Evolutionary conservation across 1,284 basidiomycete species (phyloP), one percentile per base, ranked within the genome.

Genomic region (Puccinia novopanici): DNA sequence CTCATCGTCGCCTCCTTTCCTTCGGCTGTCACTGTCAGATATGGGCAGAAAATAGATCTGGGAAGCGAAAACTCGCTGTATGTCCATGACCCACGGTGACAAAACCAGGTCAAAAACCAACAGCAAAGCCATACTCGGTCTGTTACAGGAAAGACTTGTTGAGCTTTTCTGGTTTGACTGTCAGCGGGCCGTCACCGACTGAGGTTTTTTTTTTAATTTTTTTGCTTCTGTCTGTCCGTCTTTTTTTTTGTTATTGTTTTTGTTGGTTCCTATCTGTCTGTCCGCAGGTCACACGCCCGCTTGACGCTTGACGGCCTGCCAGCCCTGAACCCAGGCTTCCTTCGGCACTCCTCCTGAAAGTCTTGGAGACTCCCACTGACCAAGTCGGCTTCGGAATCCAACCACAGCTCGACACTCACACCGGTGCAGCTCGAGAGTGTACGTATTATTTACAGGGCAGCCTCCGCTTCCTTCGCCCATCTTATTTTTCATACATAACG

Each of bases 21-120:
- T 67, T 67, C 63, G 63, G 63, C 63, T 67, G 63, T 48, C 63
- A 67, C 40, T 67, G 63, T 48, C 63, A 67, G 61, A 63, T 63
- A n/a, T n/a, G 34, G 57, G 8, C 27, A 59, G 34, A 59, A 59
- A 63, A 42, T 40, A 63, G 13, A 54, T 54, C 6, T 5, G 19
- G 15, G 19, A 48, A 48, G 48, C 4, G 42, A 15, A 24, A 8
- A 40, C 57, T 5, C 9, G 34, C 24, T 30, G 4, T 27, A 27
- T 57, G 22, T 27, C 9, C 17, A 63, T 19, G 13, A 63, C 2
- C 27, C 15, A 19, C 22, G 30, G 3, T 42, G 30, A 40, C 3
- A 65, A 65, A 65, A 65, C 17, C 5, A 24, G 37, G 42, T 9
- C 24, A 27, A 10, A 65, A 22, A 65, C 8, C 17, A 34, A 65